Conservation (phyloP, 495 filamentous ascomycete species). For the Annulohypoxylon stygium region DNA sequence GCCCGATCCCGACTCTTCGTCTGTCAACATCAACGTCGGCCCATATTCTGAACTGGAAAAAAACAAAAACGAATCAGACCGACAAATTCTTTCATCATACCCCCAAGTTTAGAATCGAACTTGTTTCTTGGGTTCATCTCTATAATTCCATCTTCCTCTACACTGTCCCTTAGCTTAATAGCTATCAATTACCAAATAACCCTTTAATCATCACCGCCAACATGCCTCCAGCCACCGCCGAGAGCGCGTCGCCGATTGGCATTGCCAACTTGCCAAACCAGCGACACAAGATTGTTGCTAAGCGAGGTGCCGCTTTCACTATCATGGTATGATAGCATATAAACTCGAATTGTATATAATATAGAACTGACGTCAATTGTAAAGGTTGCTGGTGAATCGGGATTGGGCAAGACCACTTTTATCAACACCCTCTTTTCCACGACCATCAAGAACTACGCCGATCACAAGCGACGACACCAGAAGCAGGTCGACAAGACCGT, state of each 20-base stretch:
- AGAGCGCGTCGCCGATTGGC: conserved; percentile 94
- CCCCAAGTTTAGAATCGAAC: conserved; percentile 15
- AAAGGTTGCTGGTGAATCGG: conserved; percentile 97
- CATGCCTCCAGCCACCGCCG: conserved; percentile 81
- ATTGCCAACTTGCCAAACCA: conserved; percentile 99
- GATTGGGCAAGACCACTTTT: conserved; percentile 98
- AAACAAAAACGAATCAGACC: conserved; percentile 20
- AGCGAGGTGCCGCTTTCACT: conserved; percentile 98
- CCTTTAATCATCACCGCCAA: conserved; percentile 59
- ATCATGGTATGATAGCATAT: conserved; percentile 81
- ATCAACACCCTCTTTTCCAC: conserved; percentile 99
- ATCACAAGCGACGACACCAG: conserved; percentile 97
- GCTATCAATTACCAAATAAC: conserved; percentile 15
- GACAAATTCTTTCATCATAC: conserved; percentile 19
- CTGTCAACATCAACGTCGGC: conserved; percentile 44
- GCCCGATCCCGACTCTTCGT: conserved; percentile 25
- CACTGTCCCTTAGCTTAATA: conserved; percentile 36
- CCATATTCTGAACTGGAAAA: conserved; percentile 8
- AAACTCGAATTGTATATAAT: neutral
- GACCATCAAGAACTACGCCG: conserved; percentile 99
- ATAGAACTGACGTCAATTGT: conserved; percentile 51
- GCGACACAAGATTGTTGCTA: conserved; percentile 99
- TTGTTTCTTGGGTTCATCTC: conserved; percentile 31
- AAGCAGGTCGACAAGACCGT: conserved; percentile 99
- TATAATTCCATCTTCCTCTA: conserved; percentile 20